Evolutionary conservation across 2,329 filamentous ascomycete species (phyloP).

Genomic region (Hymenoscyphus repandus): DNA sequence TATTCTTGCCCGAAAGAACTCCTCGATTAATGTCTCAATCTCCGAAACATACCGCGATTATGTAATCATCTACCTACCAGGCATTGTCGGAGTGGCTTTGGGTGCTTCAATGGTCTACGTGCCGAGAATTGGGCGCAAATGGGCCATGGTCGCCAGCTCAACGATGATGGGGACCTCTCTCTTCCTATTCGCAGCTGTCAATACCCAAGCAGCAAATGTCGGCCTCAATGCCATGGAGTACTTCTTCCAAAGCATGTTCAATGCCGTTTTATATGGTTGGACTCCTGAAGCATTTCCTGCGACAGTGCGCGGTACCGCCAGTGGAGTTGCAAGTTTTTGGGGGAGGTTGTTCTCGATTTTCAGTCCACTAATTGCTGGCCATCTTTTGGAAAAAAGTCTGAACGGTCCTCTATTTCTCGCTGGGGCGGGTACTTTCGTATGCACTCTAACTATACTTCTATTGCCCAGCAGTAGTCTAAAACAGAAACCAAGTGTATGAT

Average conservation of each 20-base stretch:
- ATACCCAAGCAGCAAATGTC: slow-evolving; percentile 25
- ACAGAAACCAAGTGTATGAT: not conserved
- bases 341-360: slow-evolving; percentile 53
- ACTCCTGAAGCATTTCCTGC: slow-evolving; percentile 33
- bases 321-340: slow-evolving; percentile 54
- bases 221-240: slow-evolving; percentile 30
- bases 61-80: slow-evolving; percentile 33
- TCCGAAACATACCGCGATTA: slow-evolving; percentile 32
- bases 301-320: slow-evolving; percentile 45
- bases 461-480: slow-evolving; percentile 33
- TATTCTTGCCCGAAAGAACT: slow-evolving; percentile 30
- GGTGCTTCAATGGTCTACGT: slow-evolving; percentile 17
- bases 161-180: slow-evolving; percentile 26
- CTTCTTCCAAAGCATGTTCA: slow-evolving; percentile 27
- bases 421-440: slow-evolving; percentile 48
- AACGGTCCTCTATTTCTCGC: slow-evolving; percentile 52
- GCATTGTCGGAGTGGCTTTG: slow-evolving; percentile 28
- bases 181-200: slow-evolving; percentile 25
- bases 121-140: slow-evolving; percentile 24
- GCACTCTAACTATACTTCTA: slow-evolving; percentile 45
- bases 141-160: slow-evolving; percentile 27
- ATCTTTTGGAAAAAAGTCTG: slow-evolving; percentile 35
- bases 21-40: slow-evolving; percentile 19
- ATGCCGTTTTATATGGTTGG: slow-evolving; percentile 1
- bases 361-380: slow-evolving; percentile 49